Evolutionary conservation across 2,329 filamentous ascomycete genomes (phyloP), one percentile per base, ranked within the genome.

Genomic region (Colletotrichum theobromicola): DNA sequence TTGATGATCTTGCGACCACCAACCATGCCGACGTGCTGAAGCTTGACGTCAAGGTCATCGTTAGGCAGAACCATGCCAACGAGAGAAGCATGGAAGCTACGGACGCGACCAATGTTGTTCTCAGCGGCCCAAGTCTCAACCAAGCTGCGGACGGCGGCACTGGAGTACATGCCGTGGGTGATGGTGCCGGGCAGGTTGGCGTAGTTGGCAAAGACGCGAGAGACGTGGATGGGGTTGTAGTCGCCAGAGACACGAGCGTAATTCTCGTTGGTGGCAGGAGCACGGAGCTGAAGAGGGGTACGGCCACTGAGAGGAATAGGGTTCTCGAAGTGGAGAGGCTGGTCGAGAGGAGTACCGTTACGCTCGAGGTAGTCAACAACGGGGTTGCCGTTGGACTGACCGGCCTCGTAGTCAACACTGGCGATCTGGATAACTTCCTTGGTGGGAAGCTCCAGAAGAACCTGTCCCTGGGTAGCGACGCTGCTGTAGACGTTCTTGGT

Each of bases 11-110:
- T 99, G 84, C 97, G 96, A 81, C 97, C 97, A 81, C 95, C 93
- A 75, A 99, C 94, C 97, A 99, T 99, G 81, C 96, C 97, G 35
- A 97, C 93, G 82, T 99, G 97, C 87, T 98, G 95, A 67, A 99
- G 91, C 87, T 95, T 98, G 80, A 99, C 96, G 77, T 97, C 92
- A 77, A 99, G 94, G 76, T 96, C 94, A 82, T 99, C 97, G 79
- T 98, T 98, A 69, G 97, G 97, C 75, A 99, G 89, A 13, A 99
- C 97, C 97, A 99, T 99, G 78, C 97, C 97, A n/a, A 98, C 96
- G 64, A 99, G 90, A 26, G 94, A 96, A 76, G 96, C 97, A 81
- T 98, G 95, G 91, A 98, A 99, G 86, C 96, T 98, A 81, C 97
- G 93, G 67, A 99, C 96, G 80, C 97, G 96, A 58, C 97, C 96